Conservation (phyloP, 768 basidiomycete genomes). For the Paxillus rubicundulus region DNA sequence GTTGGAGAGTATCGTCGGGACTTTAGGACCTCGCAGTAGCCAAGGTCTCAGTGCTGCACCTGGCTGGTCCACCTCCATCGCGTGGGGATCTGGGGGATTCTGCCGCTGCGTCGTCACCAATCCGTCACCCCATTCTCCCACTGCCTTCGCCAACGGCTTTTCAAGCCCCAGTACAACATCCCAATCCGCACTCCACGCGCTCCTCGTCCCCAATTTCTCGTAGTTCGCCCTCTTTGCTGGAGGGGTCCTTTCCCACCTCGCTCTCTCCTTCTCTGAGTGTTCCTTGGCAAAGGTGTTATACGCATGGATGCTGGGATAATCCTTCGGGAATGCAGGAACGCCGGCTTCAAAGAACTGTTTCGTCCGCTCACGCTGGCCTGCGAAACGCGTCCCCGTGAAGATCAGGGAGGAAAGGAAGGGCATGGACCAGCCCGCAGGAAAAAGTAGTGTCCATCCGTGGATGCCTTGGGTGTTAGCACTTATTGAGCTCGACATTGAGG, state of each 20-base stretch:
- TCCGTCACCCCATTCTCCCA: slow-evolving; percentile 27
- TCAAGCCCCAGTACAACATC: slow-evolving; percentile 57
- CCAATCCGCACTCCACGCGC: slow-evolving; percentile 83
- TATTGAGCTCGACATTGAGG: slow-evolving; percentile 13
- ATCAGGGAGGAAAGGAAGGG: slow-evolving; percentile 81
- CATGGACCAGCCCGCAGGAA: slow-evolving; percentile 91
- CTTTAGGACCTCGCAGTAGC: slow-evolving; percentile 64
- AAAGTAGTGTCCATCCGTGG: slow-evolving; percentile 84
- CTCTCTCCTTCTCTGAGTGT: slow-evolving; percentile 52
- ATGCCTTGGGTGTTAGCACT: slow-evolving; percentile 41
- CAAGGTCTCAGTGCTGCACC: slow-evolving; percentile 44
- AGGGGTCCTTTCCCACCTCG: slow-evolving; percentile 75
- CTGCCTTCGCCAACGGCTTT: slow-evolving; percentile 6
- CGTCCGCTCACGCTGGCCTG: slow-evolving; percentile 78
- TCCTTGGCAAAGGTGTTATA: slow-evolving; percentile 49
- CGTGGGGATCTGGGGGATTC: slow-evolving; percentile 12
- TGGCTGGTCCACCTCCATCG: slow-evolving; percentile 9
- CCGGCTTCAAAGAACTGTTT: slow-evolving; percentile 85
- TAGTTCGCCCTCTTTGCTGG: slow-evolving; percentile 84
- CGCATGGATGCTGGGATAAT: slow-evolving; percentile 62
- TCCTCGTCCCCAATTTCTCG: slow-evolving; percentile 56
- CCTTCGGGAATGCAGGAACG: slow-evolving; percentile 71
- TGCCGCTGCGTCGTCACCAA: slow-evolving; percentile 62
- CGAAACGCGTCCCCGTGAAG: slow-evolving; percentile 81
- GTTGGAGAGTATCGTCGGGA: slow-evolving; percentile 44